Percentiles rank a stretch among this genome's conserved stretches.
Evolutionary conservation across 208 protist species (phyloP).

Genomic region (Leishmania gerbilli): DNA sequence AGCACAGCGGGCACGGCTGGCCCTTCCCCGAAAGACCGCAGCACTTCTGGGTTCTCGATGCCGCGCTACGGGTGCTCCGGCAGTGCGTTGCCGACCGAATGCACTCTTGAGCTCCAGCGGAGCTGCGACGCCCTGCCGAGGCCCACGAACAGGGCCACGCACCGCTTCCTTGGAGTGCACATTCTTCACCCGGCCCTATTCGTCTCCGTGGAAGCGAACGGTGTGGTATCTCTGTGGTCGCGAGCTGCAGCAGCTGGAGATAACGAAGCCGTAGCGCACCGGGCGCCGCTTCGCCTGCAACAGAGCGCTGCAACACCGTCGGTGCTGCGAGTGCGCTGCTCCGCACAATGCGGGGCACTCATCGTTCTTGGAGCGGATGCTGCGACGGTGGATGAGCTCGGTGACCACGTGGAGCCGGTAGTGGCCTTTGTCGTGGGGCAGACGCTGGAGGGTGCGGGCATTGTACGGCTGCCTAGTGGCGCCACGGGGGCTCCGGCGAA

Average conservation of each 20-base stretch:
- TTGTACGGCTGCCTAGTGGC: conserved; percentile 29
- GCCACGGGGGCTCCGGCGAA: background rate
- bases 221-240: conserved; percentile 40
- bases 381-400: conserved; percentile 12
- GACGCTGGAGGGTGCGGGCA: conserved; percentile 30
- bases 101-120: conserved; percentile 4
- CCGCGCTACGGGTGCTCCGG: conserved; percentile 33
- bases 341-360: conserved; percentile 22
- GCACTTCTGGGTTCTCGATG: background rate
- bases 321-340: conserved; percentile 30
- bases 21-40: background rate
- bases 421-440: conserved; percentile 39
- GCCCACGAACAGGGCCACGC: background rate
- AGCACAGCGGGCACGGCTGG: background rate
- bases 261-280: background rate
- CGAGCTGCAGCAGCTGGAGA: background rate
- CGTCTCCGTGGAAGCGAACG: conserved; percentile 40
- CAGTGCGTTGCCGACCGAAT: conserved; percentile 23
- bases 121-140: background rate
- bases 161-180: conserved; percentile 33
- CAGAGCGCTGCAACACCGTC: conserved; percentile 8
- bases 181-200: conserved; percentile 11
- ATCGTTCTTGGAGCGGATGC: conserved; percentile 34
- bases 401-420: conserved; percentile 15
- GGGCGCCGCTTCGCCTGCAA: background rate